phyloP scores from a whole-genome alignment of 768 basidiomycete species.

The Omphalotus guepiniiformis region DNA sequence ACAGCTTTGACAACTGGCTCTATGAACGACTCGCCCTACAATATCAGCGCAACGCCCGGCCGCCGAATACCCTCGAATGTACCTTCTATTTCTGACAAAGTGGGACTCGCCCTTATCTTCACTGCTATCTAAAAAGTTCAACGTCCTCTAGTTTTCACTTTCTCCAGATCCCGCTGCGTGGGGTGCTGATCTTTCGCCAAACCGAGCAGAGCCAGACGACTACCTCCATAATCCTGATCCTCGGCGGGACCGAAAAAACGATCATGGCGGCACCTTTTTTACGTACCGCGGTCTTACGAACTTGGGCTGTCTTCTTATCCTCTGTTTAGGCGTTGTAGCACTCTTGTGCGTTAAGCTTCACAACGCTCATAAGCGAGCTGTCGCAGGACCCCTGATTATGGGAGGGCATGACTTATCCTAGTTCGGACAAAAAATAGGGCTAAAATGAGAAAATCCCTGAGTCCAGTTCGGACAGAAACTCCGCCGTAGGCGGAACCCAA shows the following conservation, averaged over 20 bases:
- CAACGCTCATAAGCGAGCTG: neutral
- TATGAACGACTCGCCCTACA: slow-evolving; percentile 38
- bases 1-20: slow-evolving; percentile 2
- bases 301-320: slow-evolving; percentile 59
- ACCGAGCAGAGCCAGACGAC: slow-evolving; percentile 59
- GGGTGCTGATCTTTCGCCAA: slow-evolving; percentile 62
- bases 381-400: too few relatives aligned
- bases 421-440: too few relatives aligned
- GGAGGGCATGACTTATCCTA: too few relatives aligned
- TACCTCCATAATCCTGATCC: slow-evolving; percentile 74
- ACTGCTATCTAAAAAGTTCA: slow-evolving; percentile 1
- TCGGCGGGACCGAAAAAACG: slow-evolving; percentile 52
- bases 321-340: slow-evolving; percentile 47
- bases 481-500: too few relatives aligned
- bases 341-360: slow-evolving; percentile 48
- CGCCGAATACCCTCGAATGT: slow-evolving; percentile 20
- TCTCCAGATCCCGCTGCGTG: slow-evolving; percentile 69
- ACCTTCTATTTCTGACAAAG: slow-evolving; percentile 59
- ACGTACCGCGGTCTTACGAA: slow-evolving; percentile 70
- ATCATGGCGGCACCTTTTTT: slow-evolving; percentile 59
- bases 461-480: too few relatives aligned
- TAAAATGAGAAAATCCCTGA: too few relatives aligned
- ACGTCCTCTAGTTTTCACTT: slow-evolving; percentile 54
- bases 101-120: slow-evolving; percentile 11
- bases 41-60: slow-evolving; percentile 27